Evolutionary conservation across 2,329 filamentous ascomycete species (phyloP), one percentile per base, ranked within the genome.

Genomic region (Akanthomyces muscarius): DNA sequence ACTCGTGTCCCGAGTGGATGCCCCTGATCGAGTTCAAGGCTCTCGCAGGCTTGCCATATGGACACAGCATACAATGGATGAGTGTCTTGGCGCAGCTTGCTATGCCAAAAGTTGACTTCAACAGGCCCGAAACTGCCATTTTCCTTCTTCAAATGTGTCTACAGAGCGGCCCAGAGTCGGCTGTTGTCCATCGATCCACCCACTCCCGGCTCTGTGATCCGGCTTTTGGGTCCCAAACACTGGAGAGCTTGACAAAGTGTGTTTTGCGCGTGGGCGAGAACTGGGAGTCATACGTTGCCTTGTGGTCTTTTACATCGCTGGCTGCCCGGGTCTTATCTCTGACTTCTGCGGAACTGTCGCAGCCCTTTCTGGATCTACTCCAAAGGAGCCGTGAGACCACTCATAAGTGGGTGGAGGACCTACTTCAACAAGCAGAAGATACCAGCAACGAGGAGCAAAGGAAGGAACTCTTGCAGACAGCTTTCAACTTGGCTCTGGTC

Each of bases 81-180:
- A 88, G 86, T 60, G 79, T 89, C 3, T 68, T 85, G 0, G 68
- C 75, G 0, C 80, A 87, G 66, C 70, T 89, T 3, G 70, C 72
- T 0, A 72, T 75, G 1, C 78, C 81, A 0, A 74, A 74, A 1
- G 59, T 89, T 0, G 79, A 85, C 51, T 80, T 85, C 42, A 81
- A 79, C 13, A 80, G 81, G 48, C 63, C 73, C 0, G 81, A 84
- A 48, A 81, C 82, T 0, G 72, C 72, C 6, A 65, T 79, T 2
- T 68, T 86, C 0, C 58, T 87, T 0, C 68, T 78, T 2, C 85
- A 89, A 65, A 13, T 73, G 77, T 0, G 73, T 78, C 11, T 75
- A 78, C 65, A 80, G 86, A 70, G 75, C 75, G 81, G 85, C 0
- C 74, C 76, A 2, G 45, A 66, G 0, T 63, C 45, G 0, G 14